Base-by-base conservation (phyloP, 2,329 filamentous ascomycete genomes). In the Aureobasidium vineae region DNA sequence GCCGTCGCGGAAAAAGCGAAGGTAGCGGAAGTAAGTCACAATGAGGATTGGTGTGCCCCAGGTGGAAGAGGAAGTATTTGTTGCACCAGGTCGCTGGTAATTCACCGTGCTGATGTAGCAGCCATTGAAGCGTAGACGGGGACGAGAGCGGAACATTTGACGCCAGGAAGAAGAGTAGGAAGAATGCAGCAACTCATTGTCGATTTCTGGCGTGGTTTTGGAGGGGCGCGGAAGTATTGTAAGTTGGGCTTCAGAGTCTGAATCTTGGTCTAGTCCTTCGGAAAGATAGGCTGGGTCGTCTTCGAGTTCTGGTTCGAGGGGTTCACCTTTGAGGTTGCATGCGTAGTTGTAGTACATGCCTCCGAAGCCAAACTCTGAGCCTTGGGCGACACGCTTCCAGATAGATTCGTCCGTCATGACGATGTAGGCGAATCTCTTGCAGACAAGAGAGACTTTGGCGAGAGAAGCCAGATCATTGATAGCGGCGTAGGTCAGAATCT, bases 21-120 rank as follows among this genome's bases (percentile, higher is more conserved):
- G 85, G 78, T 98, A 99, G 67, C 95, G 91, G 80, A 96, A 99
- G 79, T 98, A 99, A 0, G 95, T 99, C 57, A 99, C 92, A 67
- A 98, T 96, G 75, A 96, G 92, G 41, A 98, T 89, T 10, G 93
- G 93, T 28, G 85, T 89, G 72, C 81, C 82, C 91, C 93, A 97
- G 1, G 90, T 89, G 21, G 89, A 79, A 65, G 87, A 88, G 70
- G 88, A 89, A 23, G 85, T 84, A 3, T 87, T 88, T 13, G 88
- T 84, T 67, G 90, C 90, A 38, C 95, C 95, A 0, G 91, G 82
- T 28, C 95, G 90, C 59, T 91, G 87, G 79, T 99, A 99, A 79
- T 98, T 98, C 67, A 97, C 92, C 0, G 94, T 98, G 77, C 88
- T 91, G 77, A 99, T 98, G 80, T 99, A 99, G 78, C 92, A 90